Percentiles rank a stretch among this genome's conserved stretches.
phyloP scores from a whole-genome alignment of 768 basidiomycete genomes.

The Clitopilus hobsonii region DNA sequence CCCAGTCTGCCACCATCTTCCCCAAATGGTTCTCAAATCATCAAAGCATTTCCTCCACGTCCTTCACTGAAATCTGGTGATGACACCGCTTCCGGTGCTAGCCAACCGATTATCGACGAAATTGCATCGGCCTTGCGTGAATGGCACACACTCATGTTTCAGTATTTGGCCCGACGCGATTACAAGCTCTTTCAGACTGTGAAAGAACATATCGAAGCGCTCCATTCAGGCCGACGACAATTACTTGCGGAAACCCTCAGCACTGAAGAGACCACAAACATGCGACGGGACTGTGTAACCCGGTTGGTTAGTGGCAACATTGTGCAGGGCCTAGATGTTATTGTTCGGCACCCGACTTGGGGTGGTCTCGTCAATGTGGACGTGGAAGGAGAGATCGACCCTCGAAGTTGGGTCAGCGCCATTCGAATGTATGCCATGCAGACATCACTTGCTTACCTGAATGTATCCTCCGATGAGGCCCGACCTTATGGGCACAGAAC shows the following conservation, averaged over 20 bases:
- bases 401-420: conserved; percentile 83
- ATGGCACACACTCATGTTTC: conserved; percentile 92
- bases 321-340: conserved; percentile 88
- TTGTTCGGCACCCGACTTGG: conserved; percentile 92
- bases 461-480: conserved; percentile 41
- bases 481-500: conserved; percentile 36
- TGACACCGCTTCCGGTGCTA: conserved; percentile 79
- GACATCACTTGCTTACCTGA: conserved; percentile 72
- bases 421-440: conserved; percentile 93
- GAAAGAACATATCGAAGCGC: conserved; percentile 82
- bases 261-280: conserved; percentile 75
- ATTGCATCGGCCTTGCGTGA: conserved; percentile 94
- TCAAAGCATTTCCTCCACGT: conserved; percentile 80
- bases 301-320: conserved; percentile 87
- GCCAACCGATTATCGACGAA: conserved; percentile 93
- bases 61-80: conserved; percentile 95
- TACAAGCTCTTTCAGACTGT: conserved; percentile 87
- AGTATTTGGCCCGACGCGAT: conserved; percentile 83
- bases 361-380: conserved; percentile 90
- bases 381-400: conserved; percentile 76
- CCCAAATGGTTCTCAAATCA: conserved; percentile 55
- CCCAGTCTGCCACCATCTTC: conserved; percentile 72
- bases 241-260: conserved; percentile 84
- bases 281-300: conserved; percentile 84
- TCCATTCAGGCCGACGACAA: conserved; percentile 90